Base-by-base conservation (phyloP, 768 basidiomycete genomes). In the Piloderma croceum region DNA sequence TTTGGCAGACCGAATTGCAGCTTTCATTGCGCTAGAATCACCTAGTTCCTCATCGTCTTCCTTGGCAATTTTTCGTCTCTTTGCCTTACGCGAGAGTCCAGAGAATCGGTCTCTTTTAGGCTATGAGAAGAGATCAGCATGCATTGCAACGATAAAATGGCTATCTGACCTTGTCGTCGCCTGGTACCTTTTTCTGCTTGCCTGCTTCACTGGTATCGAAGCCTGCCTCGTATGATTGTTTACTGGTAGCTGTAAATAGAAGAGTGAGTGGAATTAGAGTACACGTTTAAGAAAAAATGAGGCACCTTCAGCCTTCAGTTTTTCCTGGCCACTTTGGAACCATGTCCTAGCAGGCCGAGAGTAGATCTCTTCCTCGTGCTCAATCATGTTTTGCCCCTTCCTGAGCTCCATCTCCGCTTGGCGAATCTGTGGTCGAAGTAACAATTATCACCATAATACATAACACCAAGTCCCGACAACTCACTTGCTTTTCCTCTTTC, bases 311-410 rank as follows among this genome's bases (percentile, higher is more conserved):
- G 90, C 74, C 44, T 75, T 77, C 46, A 71, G 62, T 66, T 87
- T 97, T 52, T 96, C 90, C 59, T 83, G 86, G 42, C 73, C 70
- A 7, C 74, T 79, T 64, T 97, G 96, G 74, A 99, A 99, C 96
- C 96, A 99, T n/a, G 92, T 97, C 51, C 94, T 76, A 13, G 91
- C 90, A 5, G 96, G 96, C 43, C 93, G 73, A 17, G 89, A 83
- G 60, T 80, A 88, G 50, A 99, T 99, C 65, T 98, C 94, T 9
- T 72, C 77, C 61, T 88, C 77, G 48, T 98, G 90, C 58, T 96
- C 85, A 36, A 97, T 78, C 73, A 98, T 80, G 59, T 99, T 99
- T 63, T 94, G 77, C 17, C 92, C 90, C 60, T 97, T 99, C 49
- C 74, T 81, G 20, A 99, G 55, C 60, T 98, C 90, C 92, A 98